Base-by-base conservation (phyloP, 805 yeast genomes). In the Yamadazyma tumulicola region DNA sequence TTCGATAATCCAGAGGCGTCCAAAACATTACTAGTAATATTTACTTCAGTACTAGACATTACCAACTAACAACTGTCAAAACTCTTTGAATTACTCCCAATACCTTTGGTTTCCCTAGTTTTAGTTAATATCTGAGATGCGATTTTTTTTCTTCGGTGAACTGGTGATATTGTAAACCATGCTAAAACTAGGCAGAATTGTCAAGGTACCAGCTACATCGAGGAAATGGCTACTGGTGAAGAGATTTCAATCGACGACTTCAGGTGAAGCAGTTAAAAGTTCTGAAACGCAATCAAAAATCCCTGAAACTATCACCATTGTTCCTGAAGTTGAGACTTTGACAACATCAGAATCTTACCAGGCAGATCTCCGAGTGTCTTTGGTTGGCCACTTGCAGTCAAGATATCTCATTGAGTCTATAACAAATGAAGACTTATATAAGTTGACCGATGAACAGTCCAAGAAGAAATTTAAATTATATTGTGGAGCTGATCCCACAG, bases 401-500 rank as follows among this genome's bases (percentile, higher is more conserved):
- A 46, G 73, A 18, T 41, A 56, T 38, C 48, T 67, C 34, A 62
- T 67, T 4, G 73, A 67, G 40, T 45, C 65, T 1, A 48, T 61
- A 23, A 60, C 71, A 9, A 55, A 49, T 36, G 72, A 67, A 16
- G 62, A 61, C 16, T 51, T 67, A 32, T 61, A 49, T 39, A 50
- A 53, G 6, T 39, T 61, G 30, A 63, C 69, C 2, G 47, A 51
- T 18, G 51, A 55, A 9, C 43, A 35, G 2, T 23, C 51, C 5
- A 32, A 49, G 7, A 46, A 57, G 22, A 70, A 67, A 44, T 48
- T 84, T 9, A 78, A 80, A 7, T 57, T 87, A 6, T 91, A 91
- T 57, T 82, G 95, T 56, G 98, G 98, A 8, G 97, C 96, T 0
- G 98, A 93, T 53, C 98, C 98, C 1, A 81, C 96, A 0, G 97